These are phyloP conservation scores for Lactifluus volemus DNA, from an alignment of 768 basidiomycete genomes.

Conservation along the genomic window DNA sequence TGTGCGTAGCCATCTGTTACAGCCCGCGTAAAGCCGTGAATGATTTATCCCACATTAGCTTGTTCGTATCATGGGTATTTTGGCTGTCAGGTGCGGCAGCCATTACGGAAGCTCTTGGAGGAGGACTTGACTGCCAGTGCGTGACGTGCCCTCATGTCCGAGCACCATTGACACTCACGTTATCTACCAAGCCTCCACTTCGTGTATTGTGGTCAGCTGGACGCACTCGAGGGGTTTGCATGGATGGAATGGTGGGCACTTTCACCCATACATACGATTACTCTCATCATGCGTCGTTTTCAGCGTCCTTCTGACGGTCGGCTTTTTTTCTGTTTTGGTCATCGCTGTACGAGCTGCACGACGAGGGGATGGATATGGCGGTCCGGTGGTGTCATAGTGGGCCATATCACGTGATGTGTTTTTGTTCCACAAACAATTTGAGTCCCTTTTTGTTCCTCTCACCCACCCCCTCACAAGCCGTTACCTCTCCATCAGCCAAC, in stretches of 20 bases:
- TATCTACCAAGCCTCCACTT: neutral
- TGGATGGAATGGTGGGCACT: constrained; percentile 19
- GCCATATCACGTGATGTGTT: neutral
- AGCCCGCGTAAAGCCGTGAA: neutral
- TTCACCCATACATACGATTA: neutral
- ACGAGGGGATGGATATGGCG: constrained; percentile 12
- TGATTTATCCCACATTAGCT: neutral
- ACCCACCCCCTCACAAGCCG: neutral
- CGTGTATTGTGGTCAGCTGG: constrained; percentile 16
- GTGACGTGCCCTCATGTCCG: neutral
- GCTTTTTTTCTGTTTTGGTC: constrained; percentile 3
- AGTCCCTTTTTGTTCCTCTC: neutral
- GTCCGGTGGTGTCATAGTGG: neutral
- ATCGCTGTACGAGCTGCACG: constrained; percentile 6
- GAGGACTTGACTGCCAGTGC: constrained; percentile 14
- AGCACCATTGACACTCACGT: neutral
- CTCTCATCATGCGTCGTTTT: neutral
- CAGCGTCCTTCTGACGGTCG: constrained; percentile 16
- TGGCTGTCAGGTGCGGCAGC: constrained; percentile 22
- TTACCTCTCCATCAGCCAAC: neutral
- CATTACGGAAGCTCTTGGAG: constrained; percentile 6
- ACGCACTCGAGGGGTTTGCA: constrained; percentile 19
- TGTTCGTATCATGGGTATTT: constrained; percentile 20
- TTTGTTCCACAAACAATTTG: neutral
- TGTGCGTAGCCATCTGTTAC: constrained; percentile 2